Conservation (phyloP, 305 asterid species). For the Rubia peregrina region DNA sequence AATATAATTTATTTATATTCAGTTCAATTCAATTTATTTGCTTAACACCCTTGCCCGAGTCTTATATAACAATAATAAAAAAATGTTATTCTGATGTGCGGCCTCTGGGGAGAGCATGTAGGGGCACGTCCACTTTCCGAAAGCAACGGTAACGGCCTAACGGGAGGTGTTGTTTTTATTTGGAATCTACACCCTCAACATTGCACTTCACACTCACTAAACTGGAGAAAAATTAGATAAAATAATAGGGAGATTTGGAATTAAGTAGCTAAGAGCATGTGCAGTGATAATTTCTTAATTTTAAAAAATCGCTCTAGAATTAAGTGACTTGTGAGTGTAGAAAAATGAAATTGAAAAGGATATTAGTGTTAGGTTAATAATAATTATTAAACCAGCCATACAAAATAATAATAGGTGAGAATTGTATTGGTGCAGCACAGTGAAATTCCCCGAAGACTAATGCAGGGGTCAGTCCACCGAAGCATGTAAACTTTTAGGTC, state of each 20-base stretch:
- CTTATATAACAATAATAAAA: too few species aligned
- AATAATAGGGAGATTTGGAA: neutral
- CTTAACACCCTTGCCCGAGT: too few species aligned
- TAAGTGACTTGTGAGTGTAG: neutral
- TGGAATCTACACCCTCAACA: neutral
- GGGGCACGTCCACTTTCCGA: conserved; percentile 2
- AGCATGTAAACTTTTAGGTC: too few species aligned
- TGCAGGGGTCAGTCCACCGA: too few species aligned
- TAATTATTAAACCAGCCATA: neutral
- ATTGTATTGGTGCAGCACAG: neutral
- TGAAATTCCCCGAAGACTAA: neutral
- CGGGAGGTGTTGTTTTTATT: neutral
- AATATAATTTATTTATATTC: too few species aligned
- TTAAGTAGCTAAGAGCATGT: neutral
- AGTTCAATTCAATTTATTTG: too few species aligned
- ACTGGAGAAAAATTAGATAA: neutral
- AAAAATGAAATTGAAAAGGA: neutral
- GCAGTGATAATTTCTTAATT: too few species aligned
- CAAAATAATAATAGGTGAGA: neutral
- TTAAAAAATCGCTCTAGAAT: too few species aligned
- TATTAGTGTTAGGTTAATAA: neutral
- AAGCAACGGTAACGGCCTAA: neutral
- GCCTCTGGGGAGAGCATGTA: too few species aligned
- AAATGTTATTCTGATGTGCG: too few species aligned
- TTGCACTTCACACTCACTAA: neutral